A percentile compares a stretch with the other conserved stretches of the same genome.
phyloP scores from a whole-genome alignment of 495 filamentous ascomycete species.

The Extremus antarcticus region DNA sequence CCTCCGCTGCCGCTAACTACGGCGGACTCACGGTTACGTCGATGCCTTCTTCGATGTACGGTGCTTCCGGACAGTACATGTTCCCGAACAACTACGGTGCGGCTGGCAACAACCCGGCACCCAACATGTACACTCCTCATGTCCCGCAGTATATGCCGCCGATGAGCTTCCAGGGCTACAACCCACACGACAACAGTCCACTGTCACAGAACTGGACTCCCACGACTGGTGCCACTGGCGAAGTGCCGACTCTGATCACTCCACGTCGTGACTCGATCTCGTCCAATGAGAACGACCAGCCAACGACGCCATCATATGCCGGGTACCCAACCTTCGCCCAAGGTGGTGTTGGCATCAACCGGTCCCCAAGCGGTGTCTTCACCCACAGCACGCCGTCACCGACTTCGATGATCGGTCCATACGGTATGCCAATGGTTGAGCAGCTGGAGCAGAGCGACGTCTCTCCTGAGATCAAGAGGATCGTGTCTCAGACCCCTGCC shows the following conservation, averaged over 20 bases:
- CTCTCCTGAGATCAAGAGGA: constrained; percentile 47
- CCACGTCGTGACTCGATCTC: constrained; percentile 40
- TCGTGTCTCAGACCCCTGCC: constrained; percentile 62
- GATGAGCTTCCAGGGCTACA: constrained; percentile 24
- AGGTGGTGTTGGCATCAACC: constrained; percentile 48
- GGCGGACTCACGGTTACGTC: constrained; percentile 14
- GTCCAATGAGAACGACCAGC: constrained; percentile 53
- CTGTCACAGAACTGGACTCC: constrained; percentile 30
- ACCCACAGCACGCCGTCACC: constrained; percentile 46
- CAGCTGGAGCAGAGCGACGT: constrained; percentile 42
- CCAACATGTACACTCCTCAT: constrained; percentile 27
- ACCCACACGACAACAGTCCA: constrained; percentile 28
- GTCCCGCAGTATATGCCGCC: constrained; percentile 22
- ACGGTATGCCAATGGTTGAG: constrained; percentile 37
- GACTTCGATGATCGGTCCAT: constrained; percentile 40
- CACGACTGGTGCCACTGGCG: constrained; percentile 27
- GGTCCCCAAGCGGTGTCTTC: constrained; percentile 40
- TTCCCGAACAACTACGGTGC: constrained; percentile 25
- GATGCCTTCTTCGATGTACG: constrained; percentile 24
- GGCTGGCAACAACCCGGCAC: constrained; percentile 19
- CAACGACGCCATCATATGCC: constrained; percentile 48
- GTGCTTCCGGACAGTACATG: constrained; percentile 12
- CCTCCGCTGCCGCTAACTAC: constrained; percentile 21
- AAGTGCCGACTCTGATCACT: constrained; percentile 35
- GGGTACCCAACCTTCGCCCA: constrained; percentile 31